These are phyloP conservation scores for Sparassis latifolia DNA, from an alignment of 1,284 basidiomycete species.

Conservation along the genomic window DNA sequence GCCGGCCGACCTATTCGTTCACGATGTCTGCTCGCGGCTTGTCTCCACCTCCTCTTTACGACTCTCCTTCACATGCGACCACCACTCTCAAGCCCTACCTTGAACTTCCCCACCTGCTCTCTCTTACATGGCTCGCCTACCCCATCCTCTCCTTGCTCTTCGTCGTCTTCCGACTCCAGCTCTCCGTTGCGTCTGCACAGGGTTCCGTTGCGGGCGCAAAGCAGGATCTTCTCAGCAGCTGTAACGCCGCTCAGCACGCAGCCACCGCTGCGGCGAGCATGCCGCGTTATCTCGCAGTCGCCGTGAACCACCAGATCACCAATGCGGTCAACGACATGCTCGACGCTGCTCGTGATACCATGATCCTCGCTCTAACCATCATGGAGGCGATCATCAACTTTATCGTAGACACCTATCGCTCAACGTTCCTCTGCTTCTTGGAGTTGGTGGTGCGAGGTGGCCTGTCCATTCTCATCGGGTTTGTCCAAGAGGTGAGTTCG, in stretches of 20 bases:
- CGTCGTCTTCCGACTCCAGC: constrained; percentile 73
- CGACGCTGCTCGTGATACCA: constrained; percentile 65
- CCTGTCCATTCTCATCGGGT: constrained; percentile 73
- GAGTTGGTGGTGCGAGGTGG: constrained; percentile 84
- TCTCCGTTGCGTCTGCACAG: constrained; percentile 68
- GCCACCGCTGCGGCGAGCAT: constrained; percentile 79
- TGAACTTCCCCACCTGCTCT: constrained; percentile 73
- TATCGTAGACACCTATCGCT: constrained; percentile 87
- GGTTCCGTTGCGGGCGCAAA: constrained; percentile 66
- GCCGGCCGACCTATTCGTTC: constrained; percentile 38
- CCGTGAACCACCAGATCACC: constrained; percentile 75
- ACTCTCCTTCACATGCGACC: constrained; percentile 36
- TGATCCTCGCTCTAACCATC: constrained; percentile 70
- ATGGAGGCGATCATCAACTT: constrained; percentile 90
- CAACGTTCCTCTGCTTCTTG: constrained; percentile 87
- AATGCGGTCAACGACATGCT: constrained; percentile 76
- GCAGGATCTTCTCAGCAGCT: constrained; percentile 67
- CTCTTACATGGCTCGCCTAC: constrained; percentile 80
- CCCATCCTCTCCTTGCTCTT: constrained; percentile 84
- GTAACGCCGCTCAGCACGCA: constrained; percentile 76
- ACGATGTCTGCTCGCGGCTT: constrained; percentile 31
- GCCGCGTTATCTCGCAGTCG: constrained; percentile 81
- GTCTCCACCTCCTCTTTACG: constrained; percentile 49
- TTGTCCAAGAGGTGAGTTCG: constrained; percentile 70
- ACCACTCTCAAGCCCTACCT: constrained; percentile 76